Conservation (phyloP, 2,329 filamentous ascomycete species). For the Monosporascus cannonballus region DNA sequence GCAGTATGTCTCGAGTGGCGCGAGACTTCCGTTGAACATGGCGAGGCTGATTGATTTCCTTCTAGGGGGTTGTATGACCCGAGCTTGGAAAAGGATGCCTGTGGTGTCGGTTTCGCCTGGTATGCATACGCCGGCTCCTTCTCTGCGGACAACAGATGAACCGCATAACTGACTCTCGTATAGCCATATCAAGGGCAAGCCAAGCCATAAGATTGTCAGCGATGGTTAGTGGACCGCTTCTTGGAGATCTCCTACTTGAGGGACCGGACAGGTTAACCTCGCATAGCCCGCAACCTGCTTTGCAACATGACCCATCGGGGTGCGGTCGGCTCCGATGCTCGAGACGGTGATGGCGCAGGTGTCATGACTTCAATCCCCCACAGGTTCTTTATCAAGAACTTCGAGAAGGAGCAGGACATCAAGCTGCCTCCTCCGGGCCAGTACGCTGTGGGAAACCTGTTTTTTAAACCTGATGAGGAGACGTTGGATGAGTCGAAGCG, state of each 20-base stretch:
- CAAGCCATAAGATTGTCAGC: slow-evolving; percentile 97
- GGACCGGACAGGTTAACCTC: slow-evolving; percentile 24
- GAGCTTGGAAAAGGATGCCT: slow-evolving; percentile 95
- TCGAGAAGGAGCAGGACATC: slow-evolving; percentile 82
- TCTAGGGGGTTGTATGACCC: slow-evolving; percentile 85
- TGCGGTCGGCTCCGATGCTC: slow-evolving; percentile 93
- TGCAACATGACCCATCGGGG: slow-evolving; percentile 99
- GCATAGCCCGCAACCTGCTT: slow-evolving; percentile 75
- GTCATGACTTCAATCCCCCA: slow-evolving; percentile 99
- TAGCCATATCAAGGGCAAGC: slow-evolving; percentile 93
- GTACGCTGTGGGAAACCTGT: slow-evolving; percentile 95
- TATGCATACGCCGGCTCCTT: slow-evolving; percentile 31
- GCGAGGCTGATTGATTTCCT: slow-evolving; percentile 9
- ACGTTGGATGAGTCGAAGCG: slow-evolving; percentile 83
- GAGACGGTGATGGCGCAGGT: slow-evolving; percentile 96
- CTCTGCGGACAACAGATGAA: background rate
- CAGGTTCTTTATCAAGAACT: slow-evolving; percentile 98
- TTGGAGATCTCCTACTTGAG: background rate
- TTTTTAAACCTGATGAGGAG: slow-evolving; percentile 95
- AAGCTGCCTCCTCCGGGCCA: slow-evolving; percentile 83
- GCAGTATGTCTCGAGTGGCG: slow-evolving; percentile 50
- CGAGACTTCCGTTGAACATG: background rate
- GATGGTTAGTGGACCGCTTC: slow-evolving; percentile 65
- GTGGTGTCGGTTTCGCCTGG: slow-evolving; percentile 98
- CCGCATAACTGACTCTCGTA: slow-evolving; percentile 9